phyloP scores from a whole-genome alignment of 2,329 filamentous ascomycete genomes.

The Arthrobotrys conoides region DNA sequence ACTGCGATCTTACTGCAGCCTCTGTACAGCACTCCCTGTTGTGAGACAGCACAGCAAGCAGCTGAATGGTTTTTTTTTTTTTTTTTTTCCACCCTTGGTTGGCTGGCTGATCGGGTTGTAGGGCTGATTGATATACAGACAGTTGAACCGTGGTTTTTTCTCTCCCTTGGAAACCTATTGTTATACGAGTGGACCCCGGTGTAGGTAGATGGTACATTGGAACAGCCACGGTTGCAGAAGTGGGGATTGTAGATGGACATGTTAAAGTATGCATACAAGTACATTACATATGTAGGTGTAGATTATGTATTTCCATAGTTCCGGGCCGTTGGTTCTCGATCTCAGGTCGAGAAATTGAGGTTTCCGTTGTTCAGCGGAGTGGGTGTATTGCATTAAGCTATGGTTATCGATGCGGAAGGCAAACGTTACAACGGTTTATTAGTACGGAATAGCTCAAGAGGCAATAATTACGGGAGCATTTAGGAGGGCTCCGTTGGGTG shows the following conservation, averaged over 20 bases:
- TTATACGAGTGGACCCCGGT: background rate
- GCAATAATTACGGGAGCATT: conserved; percentile 1
- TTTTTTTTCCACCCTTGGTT: conserved; percentile 16
- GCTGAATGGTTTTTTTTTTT: conserved; percentile 6
- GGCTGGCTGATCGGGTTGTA: conserved; percentile 40
- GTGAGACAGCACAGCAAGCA: conserved; percentile 26
- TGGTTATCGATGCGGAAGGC: too few species aligned
- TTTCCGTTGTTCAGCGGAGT: conserved; percentile 39
- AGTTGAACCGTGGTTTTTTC: too few species aligned
- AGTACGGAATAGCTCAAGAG: background rate
- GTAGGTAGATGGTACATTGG: conserved; percentile 13
- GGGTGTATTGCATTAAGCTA: background rate
- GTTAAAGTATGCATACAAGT: background rate
- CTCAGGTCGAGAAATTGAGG: conserved; percentile 22
- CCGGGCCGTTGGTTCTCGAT: conserved; percentile 29
- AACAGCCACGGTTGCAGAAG: background rate
- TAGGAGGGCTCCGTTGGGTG: conserved; percentile 29
- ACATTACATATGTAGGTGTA: background rate
- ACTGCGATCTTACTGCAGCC: conserved; percentile 38
- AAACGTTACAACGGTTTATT: conserved; percentile 16
- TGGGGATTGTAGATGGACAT: conserved; percentile 16
- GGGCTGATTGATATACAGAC: conserved; percentile 36
- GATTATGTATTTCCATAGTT: background rate
- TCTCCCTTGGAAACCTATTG: background rate
- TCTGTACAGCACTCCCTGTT: conserved; percentile 1